phyloP scores from a whole-genome alignment of 108 stramenopile genomes.

The Poteriospumella lacustris region DNA sequence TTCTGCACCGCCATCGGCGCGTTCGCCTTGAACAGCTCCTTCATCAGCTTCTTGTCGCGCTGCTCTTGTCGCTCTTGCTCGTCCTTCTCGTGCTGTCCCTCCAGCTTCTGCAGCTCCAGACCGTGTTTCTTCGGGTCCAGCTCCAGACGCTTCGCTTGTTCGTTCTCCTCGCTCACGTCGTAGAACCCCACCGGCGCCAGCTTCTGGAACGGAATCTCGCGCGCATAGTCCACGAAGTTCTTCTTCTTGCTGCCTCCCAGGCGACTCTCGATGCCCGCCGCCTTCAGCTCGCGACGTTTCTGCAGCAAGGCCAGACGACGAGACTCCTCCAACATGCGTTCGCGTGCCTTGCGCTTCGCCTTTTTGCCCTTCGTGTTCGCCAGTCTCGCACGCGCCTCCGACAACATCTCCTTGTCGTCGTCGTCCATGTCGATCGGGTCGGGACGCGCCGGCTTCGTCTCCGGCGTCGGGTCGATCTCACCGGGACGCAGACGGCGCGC shows the following conservation, averaged over 20 bases:
- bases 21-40: conserved; percentile 64
- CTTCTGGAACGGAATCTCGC: conserved; percentile 95
- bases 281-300: conserved; percentile 94
- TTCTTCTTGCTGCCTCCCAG: conserved; percentile 49
- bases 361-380: conserved; percentile 99
- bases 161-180: conserved; percentile 66
- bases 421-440: conserved; percentile 99
- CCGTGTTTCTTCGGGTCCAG: conserved; percentile 14
- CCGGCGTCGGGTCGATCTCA: conserved; percentile 97
- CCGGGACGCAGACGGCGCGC: conserved; percentile 68
- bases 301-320: conserved; percentile 90
- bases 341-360: conserved; percentile 93
- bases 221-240: conserved; percentile 62
- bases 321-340: conserved; percentile 88
- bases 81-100: conserved; percentile 1
- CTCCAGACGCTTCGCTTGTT: background rate
- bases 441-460: conserved; percentile 96
- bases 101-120: conserved; percentile 9
- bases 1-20: conserved; percentile 38
- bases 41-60: conserved; percentile 44
- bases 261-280: conserved; percentile 75
- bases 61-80: conserved; percentile 62
- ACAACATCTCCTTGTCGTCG: conserved; percentile 94
- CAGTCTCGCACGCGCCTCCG: conserved; percentile 91
- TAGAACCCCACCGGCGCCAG: conserved; percentile 95